phyloP scores from a whole-genome alignment of 2,329 filamentous ascomycete genomes.

The Alternaria alternata region DNA sequence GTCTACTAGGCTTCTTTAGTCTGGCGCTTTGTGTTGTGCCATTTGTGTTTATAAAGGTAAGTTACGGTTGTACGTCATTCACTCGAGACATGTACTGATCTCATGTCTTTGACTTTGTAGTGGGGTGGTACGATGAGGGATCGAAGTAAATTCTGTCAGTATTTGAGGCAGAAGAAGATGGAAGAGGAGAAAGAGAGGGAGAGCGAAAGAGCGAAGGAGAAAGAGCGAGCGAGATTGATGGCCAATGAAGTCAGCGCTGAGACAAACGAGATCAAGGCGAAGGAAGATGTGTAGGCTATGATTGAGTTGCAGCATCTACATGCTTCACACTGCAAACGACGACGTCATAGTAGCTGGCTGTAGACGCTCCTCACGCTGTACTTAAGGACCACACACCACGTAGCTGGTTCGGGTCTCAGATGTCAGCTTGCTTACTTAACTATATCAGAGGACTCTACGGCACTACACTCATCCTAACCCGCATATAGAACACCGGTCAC shows the following conservation, averaged over 20 bases:
- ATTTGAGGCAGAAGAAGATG: slow-evolving; percentile 55
- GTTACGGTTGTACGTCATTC: too few relatives aligned
- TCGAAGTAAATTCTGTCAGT: slow-evolving; percentile 69
- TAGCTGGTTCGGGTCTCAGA: not conserved
- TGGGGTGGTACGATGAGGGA: slow-evolving; percentile 64
- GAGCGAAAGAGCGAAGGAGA: slow-evolving; percentile 23
- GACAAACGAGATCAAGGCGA: slow-evolving; percentile 14
- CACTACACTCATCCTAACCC: not conserved
- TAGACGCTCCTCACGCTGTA: not conserved
- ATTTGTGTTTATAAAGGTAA: slow-evolving; percentile 62
- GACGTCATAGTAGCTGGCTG: not conserved
- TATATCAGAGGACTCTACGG: not conserved
- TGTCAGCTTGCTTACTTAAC: not conserved
- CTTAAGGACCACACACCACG: not conserved
- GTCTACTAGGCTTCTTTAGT: slow-evolving; percentile 59
- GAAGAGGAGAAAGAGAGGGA: slow-evolving; percentile 38
- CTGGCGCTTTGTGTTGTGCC: slow-evolving; percentile 63
- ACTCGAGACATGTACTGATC: too few relatives aligned
- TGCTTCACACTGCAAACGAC: not conserved
- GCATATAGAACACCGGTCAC: not conserved
- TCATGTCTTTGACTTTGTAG: not conserved
- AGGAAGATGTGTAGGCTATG: slow-evolving; percentile 18
- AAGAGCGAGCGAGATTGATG: slow-evolving; percentile 23
- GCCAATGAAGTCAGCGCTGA: not conserved
- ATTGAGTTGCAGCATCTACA: not conserved